These are phyloP conservation scores for Omphalotus olearius DNA, from an alignment of 1,284 basidiomycete species.

Conservation along the genomic window DNA sequence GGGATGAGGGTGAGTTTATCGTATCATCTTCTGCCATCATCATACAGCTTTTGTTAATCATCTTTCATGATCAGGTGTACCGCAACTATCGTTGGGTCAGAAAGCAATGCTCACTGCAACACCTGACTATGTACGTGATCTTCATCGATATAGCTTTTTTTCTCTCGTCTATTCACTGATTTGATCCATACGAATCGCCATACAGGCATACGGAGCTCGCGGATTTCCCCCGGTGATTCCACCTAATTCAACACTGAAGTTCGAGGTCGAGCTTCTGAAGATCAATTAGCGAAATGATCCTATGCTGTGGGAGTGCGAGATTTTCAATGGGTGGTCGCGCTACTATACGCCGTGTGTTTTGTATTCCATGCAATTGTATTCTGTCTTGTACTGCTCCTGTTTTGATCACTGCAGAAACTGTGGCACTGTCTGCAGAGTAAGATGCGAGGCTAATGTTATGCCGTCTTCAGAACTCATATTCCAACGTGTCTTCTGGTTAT, in stretches of 20 bases:
- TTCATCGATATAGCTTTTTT: not conserved
- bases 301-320: too few species aligned
- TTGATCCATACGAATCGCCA: constrained; percentile 7
- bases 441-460: too few species aligned
- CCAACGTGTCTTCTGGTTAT: too few species aligned
- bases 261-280: constrained; percentile 77
- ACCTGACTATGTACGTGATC: constrained; percentile 59
- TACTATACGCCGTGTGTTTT: too few species aligned
- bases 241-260: constrained; percentile 68
- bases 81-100: constrained; percentile 71
- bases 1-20: constrained; percentile 59
- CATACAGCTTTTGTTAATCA: too few species aligned
- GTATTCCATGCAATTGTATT: too few species aligned
- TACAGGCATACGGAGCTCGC: constrained; percentile 66
- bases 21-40: too few species aligned
- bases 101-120: constrained; percentile 71
- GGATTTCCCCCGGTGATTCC: constrained; percentile 85
- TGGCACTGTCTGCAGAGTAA: too few species aligned
- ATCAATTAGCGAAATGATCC: constrained; percentile 40
- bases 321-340: too few species aligned
- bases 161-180: not conserved
- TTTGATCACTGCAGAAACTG: too few species aligned
- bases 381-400: too few species aligned
- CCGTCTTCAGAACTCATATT: too few species aligned
- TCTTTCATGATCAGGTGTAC: constrained; percentile 50